Evolutionary conservation across 208 protist genomes (phyloP), one percentile per base, ranked within the genome.

Genomic region (Dictyostelium gargantuum): DNA sequence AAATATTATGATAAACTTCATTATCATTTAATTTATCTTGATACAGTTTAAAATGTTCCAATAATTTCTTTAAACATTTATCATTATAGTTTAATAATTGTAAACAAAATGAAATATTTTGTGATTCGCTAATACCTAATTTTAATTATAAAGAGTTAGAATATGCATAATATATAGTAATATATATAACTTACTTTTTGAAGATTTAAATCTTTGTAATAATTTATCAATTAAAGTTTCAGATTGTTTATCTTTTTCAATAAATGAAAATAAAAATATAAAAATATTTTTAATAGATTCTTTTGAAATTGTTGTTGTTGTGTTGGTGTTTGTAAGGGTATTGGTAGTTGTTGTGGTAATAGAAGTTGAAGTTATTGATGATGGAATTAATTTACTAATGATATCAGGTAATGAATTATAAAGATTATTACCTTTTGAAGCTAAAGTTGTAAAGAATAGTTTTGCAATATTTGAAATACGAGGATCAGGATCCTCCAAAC

Each of bases 401-500:
- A 96, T 84, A 70, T 97, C 97, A 2, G 97, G 96, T 11, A 98
- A 72, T 19, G 96, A 93, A 85, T 97, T 98, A 72, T 98, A 97
- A 54, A 98, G 23, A 3, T 29, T 32, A 23, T 75, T 80, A 54
- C 86, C 96, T 77, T 98, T 97, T 61, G 77, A 58, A 15, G 92
- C 35, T 0, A 96, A 56, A 32, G 96, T 95, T 48, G 42, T 32
- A 82, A 98, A 98, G 91, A 98, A 98, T 40, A 96, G 68, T 26
- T 56, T 48, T 6, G 97, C 75, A 40, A 97, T 85, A 35, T 89
- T 38, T 23, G 40, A 21, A 32, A 97, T 95, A 23, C 79, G 35
- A 23, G 4, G n/a, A 38, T 96, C 93, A 10, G 84, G 19, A 61
- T 98, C 97, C 40, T 91, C 66, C 6, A 97, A n/a, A 63, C 93